Conservation (phyloP, 441 rosid species). For the Isatis lusitanica region DNA sequence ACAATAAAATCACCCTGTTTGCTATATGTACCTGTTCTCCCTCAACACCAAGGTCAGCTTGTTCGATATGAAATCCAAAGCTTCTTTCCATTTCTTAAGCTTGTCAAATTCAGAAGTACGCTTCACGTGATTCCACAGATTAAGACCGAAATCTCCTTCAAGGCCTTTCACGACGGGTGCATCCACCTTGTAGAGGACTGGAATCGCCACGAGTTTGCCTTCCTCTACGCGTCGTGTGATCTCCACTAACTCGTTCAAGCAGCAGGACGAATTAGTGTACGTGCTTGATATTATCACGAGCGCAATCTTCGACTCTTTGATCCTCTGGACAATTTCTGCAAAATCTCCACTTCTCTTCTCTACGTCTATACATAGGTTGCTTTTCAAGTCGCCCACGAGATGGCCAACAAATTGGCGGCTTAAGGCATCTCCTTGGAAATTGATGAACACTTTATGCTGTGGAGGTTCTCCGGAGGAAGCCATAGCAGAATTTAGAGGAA, state of each 20-base stretch:
- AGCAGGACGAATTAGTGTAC: constrained; percentile 1
- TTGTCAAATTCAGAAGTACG: neutral
- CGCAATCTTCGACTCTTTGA: constrained; percentile 17
- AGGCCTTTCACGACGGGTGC: neutral
- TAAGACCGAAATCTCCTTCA: neutral
- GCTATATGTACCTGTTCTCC: neutral
- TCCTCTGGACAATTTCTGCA: neutral
- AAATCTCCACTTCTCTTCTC: too few species aligned
- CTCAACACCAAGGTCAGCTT: neutral
- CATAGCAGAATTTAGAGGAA: too few species aligned
- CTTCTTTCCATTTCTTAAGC: constrained; percentile 25
- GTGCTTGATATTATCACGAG: neutral
- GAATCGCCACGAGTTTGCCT: neutral
- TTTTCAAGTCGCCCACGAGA: too few species aligned
- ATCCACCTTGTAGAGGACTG: constrained; percentile 1
- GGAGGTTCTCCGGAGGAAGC: too few species aligned
- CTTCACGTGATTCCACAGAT: neutral
- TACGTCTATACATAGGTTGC: too few species aligned
- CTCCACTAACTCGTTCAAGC: constrained; percentile 8
- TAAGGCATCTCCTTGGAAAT: too few species aligned
- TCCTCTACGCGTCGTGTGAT: constrained; percentile 9
- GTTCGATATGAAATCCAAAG: neutral
- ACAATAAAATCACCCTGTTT: too few species aligned
- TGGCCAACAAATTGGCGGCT: too few species aligned
- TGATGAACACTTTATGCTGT: too few species aligned